A percentile compares a stretch with the other conserved stretches of the same genome.
phyloP scores from a whole-genome alignment of 2,329 filamentous ascomycete genomes.

The Hymenoscyphus linearis region DNA sequence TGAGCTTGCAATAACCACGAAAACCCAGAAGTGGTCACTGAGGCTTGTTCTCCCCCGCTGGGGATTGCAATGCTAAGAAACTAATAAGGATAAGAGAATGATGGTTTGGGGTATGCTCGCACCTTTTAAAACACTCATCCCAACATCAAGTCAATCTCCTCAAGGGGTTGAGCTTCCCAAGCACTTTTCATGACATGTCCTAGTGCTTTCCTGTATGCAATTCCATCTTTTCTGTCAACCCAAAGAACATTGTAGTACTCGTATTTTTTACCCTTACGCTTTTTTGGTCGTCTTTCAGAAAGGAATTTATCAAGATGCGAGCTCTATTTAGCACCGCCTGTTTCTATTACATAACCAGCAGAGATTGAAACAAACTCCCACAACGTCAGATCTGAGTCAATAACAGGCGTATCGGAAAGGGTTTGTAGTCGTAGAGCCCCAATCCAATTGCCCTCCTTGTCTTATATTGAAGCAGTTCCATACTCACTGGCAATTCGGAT shows the following conservation, averaged over 20 bases:
- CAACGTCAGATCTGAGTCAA: neutral
- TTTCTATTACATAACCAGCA: neutral
- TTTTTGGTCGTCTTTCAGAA: neutral
- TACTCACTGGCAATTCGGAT: neutral
- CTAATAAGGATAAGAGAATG: too few species aligned
- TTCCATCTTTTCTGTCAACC: neutral
- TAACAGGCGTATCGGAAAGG: neutral
- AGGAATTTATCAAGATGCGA: neutral
- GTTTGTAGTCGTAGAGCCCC: neutral
- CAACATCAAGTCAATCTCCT: neutral
- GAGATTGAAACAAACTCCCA: neutral
- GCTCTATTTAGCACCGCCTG: too few species aligned
- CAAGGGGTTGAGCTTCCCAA: neutral
- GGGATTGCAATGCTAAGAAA: too few species aligned
- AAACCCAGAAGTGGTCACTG: too few species aligned
- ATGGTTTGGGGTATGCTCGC: too few species aligned
- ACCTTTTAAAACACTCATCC: neutral
- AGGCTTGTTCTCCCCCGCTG: too few species aligned
- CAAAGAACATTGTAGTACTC: conserved; percentile 1
- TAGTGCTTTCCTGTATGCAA: neutral
- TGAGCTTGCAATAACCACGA: too few species aligned
- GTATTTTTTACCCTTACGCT: neutral
- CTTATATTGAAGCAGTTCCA: neutral
- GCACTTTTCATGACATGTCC: neutral
- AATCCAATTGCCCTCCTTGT: neutral